A percentile compares a stretch with the other conserved stretches of the same genome.
Evolutionary conservation across 257 asterid species (phyloP).

Genomic region (Primulina huaijiensis): DNA sequence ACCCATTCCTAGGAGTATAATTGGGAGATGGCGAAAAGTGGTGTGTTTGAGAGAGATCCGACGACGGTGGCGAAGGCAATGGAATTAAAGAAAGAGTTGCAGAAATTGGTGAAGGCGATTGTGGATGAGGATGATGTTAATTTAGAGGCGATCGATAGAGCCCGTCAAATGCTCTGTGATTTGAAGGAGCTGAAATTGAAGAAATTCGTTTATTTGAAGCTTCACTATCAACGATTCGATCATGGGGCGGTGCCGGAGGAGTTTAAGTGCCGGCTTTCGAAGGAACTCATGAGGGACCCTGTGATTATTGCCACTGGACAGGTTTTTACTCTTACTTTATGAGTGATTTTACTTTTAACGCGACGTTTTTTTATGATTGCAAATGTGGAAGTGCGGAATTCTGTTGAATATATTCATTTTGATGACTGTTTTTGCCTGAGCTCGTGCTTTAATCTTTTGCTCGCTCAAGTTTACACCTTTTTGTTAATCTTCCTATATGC

Average conservation of each 20-base stretch:
- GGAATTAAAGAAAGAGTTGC: conserved; percentile 72
- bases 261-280: conserved; percentile 83
- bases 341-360: background rate
- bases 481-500: background rate
- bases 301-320: conserved; percentile 78
- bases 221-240: conserved; percentile 16
- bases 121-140: conserved; percentile 54
- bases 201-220: conserved; percentile 35
- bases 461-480: background rate
- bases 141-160: conserved; percentile 63
- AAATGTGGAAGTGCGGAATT: background rate
- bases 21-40: conserved; percentile 72
- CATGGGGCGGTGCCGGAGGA: conserved; percentile 64
- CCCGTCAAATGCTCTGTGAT: conserved; percentile 44
- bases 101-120: conserved; percentile 56
- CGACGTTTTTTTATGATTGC: background rate
- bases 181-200: conserved; percentile 61
- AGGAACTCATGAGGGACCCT: conserved; percentile 85
- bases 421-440: background rate
- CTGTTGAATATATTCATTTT: background rate
- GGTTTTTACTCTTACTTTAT: conserved; percentile 36
- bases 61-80: conserved; percentile 43
- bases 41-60: conserved; percentile 56
- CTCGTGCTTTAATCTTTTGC: conserved; percentile 5
- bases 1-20: background rate